Conservation (phyloP, 148 eudicot genomes). For the Diospyros lotus region DNA sequence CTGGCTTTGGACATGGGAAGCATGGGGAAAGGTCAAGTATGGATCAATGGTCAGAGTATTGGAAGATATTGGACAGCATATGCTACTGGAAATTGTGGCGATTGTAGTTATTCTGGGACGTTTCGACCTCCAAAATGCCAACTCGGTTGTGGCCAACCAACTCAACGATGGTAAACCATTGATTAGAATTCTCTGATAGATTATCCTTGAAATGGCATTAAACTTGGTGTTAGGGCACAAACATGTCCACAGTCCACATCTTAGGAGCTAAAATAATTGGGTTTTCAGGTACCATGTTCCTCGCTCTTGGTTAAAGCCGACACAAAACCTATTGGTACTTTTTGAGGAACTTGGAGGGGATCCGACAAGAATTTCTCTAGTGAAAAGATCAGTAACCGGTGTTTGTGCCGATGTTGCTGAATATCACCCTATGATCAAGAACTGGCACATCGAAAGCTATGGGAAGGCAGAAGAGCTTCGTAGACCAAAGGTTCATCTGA, state of each 20-base stretch:
- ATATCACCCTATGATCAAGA: slow-evolving; percentile 62
- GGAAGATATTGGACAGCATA: slow-evolving; percentile 83
- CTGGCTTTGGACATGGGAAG: slow-evolving; percentile 86
- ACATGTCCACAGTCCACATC: no score
- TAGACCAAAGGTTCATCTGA: slow-evolving; percentile 58
- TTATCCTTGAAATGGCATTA: not conserved
- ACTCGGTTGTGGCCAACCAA: slow-evolving; percentile 79
- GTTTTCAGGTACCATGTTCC: slow-evolving; percentile 75
- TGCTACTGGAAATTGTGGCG: slow-evolving; percentile 66
- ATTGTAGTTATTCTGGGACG: slow-evolving; percentile 64
- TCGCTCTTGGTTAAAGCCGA: slow-evolving; percentile 84
- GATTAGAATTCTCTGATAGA: not conserved
- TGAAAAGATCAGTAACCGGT: slow-evolving; percentile 53
- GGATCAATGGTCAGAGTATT: slow-evolving; percentile 92
- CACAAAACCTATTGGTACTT: slow-evolving; percentile 64
- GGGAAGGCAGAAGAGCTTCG: slow-evolving; percentile 46
- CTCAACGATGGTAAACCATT: slow-evolving; percentile 77
- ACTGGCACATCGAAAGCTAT: slow-evolving; percentile 58
- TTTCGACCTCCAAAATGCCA: slow-evolving; percentile 78
- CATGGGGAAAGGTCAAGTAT: slow-evolving; percentile 97
- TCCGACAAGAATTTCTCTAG: slow-evolving; percentile 59
- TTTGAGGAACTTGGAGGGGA: slow-evolving; percentile 95
- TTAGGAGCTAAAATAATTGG: no score
- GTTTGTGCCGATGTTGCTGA: slow-evolving; percentile 73
- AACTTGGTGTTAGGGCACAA: no score